These are phyloP conservation scores for Eleusine coracana DNA, from an alignment of 176 grass and related monocot genomes.

Conservation along the genomic window DNA sequence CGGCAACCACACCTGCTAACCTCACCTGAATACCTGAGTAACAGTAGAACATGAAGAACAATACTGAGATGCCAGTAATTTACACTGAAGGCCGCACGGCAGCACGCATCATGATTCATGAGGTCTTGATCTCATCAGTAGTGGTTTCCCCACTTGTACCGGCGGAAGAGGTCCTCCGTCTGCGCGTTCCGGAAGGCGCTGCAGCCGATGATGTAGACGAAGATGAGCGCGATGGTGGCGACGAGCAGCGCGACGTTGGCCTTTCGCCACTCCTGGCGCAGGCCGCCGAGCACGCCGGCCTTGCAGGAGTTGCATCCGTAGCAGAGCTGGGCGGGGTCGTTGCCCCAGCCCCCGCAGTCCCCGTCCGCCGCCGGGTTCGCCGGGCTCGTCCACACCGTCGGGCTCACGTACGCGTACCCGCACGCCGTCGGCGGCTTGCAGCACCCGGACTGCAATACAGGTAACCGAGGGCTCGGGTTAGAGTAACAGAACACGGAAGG, in stretches of 20 bases:
- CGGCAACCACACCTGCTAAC: background rate
- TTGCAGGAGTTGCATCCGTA: slow-evolving; percentile 78
- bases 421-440: slow-evolving; percentile 92
- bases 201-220: slow-evolving; percentile 87
- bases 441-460: slow-evolving; percentile 67
- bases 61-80: background rate
- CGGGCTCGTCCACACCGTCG: slow-evolving; percentile 80
- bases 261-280: slow-evolving; percentile 78
- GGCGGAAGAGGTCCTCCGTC: slow-evolving; percentile 84
- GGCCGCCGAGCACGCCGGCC: slow-evolving; percentile 70
- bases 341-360: slow-evolving; percentile 82
- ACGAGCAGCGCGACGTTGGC: slow-evolving; percentile 69
- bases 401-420: slow-evolving; percentile 69
- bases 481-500: background rate
- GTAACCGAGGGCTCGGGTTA: background rate
- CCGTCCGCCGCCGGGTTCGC: slow-evolving; percentile 53
- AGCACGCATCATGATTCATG: background rate
- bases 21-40: background rate
- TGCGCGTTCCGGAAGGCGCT: slow-evolving; percentile 93
- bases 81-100: background rate
- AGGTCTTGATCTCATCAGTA: background rate
- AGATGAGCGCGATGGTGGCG: slow-evolving; percentile 71
- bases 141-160: slow-evolving; percentile 69
- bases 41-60: background rate
- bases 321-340: slow-evolving; percentile 77